These are phyloP conservation scores for Saccharomycopsis capsularis DNA, from an alignment of 805 yeast species.

Conservation along the genomic window DNA sequence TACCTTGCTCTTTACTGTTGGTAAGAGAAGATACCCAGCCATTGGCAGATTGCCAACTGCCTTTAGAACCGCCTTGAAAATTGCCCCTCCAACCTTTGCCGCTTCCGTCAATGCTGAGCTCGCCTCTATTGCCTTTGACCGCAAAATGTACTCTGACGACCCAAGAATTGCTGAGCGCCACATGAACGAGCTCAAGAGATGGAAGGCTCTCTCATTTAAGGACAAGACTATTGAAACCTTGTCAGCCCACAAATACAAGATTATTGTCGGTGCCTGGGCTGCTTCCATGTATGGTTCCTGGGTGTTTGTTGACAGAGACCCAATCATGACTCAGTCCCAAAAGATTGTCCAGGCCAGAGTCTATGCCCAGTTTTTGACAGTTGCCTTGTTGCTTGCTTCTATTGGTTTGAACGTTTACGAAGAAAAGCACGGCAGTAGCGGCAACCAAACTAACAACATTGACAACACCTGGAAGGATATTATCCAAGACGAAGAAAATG, in stretches of 20 bases:
- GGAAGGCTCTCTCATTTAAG: constrained; percentile 41
- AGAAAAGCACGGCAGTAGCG: constrained; percentile 30
- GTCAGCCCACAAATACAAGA: constrained; percentile 53
- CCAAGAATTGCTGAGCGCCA: constrained; percentile 32
- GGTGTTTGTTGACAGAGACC: constrained; percentile 65
- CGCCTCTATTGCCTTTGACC: constrained; percentile 62
- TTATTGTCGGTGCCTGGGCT: constrained; percentile 72
- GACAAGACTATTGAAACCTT: constrained; percentile 46
- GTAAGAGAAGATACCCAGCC: constrained; percentile 41
- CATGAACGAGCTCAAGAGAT: constrained; percentile 42
- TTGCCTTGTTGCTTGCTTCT: constrained; percentile 60
- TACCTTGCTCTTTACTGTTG: constrained; percentile 44
- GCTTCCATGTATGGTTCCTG: constrained; percentile 76
- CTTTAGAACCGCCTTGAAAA: constrained; percentile 55
- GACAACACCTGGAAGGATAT: constrained; percentile 43
- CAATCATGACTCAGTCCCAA: constrained; percentile 66
- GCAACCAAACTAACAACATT: constrained; percentile 30
- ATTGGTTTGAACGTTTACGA: constrained; percentile 62
- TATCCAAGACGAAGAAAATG: constrained; percentile 36
- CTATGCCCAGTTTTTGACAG: constrained; percentile 83
- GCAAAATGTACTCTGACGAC: constrained; percentile 46
- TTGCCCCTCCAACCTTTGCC: constrained; percentile 58
- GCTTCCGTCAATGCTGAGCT: constrained; percentile 65
- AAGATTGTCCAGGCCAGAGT: constrained; percentile 84
- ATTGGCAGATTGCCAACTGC: constrained; percentile 44